Conservation (phyloP, 1,139 yeast species). For the Lodderomyces metapsilosis region DNA sequence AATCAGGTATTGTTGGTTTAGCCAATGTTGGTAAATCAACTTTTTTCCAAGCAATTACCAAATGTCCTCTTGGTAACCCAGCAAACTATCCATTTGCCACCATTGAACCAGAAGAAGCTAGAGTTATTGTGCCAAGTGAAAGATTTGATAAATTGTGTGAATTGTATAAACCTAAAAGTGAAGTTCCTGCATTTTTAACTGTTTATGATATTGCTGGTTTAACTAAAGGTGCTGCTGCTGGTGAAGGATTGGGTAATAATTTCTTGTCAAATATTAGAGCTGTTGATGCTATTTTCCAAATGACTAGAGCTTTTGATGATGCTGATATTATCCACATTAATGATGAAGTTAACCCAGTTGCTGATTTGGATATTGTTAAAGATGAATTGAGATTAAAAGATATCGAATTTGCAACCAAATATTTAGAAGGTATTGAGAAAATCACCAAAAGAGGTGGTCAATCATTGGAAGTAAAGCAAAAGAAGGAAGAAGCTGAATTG, state of each 20-base stretch:
- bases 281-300: slow-evolving; percentile 97
- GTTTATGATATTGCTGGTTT: slow-evolving; percentile 97
- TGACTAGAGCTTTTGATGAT: slow-evolving; percentile 96
- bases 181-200: slow-evolving; percentile 92
- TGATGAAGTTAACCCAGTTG: slow-evolving; percentile 95
- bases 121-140: slow-evolving; percentile 92
- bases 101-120: slow-evolving; percentile 98
- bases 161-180: slow-evolving; percentile 77
- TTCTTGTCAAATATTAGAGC: slow-evolving; percentile 97
- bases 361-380: slow-evolving; percentile 89
- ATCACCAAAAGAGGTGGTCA: slow-evolving; percentile 93
- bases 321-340: slow-evolving; percentile 97
- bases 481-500: slow-evolving; percentile 86
- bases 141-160: slow-evolving; percentile 76
- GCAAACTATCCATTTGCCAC: slow-evolving; percentile 99
- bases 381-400: slow-evolving; percentile 95
- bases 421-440: slow-evolving; percentile 83
- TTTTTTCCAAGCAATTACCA: slow-evolving; percentile 82
- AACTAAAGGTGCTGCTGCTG: slow-evolving; percentile 95
- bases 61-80: slow-evolving; percentile 94
- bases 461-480: slow-evolving; percentile 90
- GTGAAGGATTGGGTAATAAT: slow-evolving; percentile 98
- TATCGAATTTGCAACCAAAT: slow-evolving; percentile 90
- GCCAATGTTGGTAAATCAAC: slow-evolving; percentile 98
- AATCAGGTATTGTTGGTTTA: slow-evolving; percentile 94